These are phyloP conservation scores for Colletotrichum camelliae DNA, from an alignment of 2,329 filamentous ascomycete genomes.

Conservation along the genomic window DNA sequence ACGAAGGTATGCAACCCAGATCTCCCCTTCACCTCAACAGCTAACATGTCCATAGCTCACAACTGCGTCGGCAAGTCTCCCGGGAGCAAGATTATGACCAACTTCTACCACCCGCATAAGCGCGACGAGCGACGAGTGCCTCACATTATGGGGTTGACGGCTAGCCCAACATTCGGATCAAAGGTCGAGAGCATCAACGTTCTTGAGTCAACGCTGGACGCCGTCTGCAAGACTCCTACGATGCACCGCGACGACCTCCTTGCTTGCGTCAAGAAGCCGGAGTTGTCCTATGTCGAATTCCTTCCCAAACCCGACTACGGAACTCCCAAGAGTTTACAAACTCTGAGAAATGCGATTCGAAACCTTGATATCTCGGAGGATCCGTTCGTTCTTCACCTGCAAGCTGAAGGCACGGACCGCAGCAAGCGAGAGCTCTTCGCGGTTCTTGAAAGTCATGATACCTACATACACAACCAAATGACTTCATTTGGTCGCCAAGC, in stretches of 20 bases:
- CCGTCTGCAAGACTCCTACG: slow-evolving; percentile 72
- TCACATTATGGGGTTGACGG: slow-evolving; percentile 78
- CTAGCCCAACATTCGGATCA: slow-evolving; percentile 74
- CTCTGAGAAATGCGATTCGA: slow-evolving; percentile 45
- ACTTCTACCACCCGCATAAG: slow-evolving; percentile 67
- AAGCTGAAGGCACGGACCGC: slow-evolving; percentile 43
- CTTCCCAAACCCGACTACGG: slow-evolving; percentile 8
- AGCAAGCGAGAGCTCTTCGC: slow-evolving; percentile 42
- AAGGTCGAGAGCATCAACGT: slow-evolving; percentile 58
- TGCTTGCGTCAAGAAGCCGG: slow-evolving; percentile 71
- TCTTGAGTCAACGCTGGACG: slow-evolving; percentile 74
- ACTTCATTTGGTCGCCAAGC: slow-evolving; percentile 57
- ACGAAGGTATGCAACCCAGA: slow-evolving; percentile 68
- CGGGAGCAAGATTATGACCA: slow-evolving; percentile 73
- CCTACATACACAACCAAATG: slow-evolving; percentile 61
- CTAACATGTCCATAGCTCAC: slow-evolving; percentile 61
- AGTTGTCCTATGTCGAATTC: slow-evolving; percentile 47
- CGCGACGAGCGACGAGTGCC: slow-evolving; percentile 52
- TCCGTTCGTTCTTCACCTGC: slow-evolving; percentile 60
- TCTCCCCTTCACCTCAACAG: background rate
- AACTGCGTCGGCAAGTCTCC: slow-evolving; percentile 71
- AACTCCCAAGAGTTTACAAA: slow-evolving; percentile 43
- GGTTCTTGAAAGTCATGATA: slow-evolving; percentile 49
- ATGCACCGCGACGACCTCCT: slow-evolving; percentile 73
- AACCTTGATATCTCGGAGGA: slow-evolving; percentile 64